phyloP scores from a whole-genome alignment of 2,329 filamentous ascomycete genomes.

The Magnaporthiopsis poae region DNA sequence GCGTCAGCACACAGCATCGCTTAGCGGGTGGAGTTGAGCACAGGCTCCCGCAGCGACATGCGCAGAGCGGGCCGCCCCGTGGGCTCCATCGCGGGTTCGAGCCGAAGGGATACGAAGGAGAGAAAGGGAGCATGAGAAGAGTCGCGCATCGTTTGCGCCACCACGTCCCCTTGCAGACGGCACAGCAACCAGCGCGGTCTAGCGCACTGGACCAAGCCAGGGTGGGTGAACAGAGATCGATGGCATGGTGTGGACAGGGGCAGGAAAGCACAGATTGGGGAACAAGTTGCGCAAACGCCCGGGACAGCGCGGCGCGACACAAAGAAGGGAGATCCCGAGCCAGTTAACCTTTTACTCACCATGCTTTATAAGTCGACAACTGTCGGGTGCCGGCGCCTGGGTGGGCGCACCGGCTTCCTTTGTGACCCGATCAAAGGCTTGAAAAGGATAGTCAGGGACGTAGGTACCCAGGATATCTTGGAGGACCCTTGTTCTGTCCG shows the following conservation, averaged over 20 bases:
- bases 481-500: background rate
- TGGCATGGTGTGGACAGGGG: too few species aligned
- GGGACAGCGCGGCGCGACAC: background rate
- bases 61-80: too few species aligned
- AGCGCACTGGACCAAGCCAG: background rate
- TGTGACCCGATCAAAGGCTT: background rate
- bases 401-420: background rate
- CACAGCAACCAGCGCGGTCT: too few species aligned
- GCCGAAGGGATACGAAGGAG: background rate
- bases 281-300: background rate
- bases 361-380: background rate
- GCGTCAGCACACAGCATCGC: background rate
- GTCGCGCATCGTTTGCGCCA: background rate
- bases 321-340: background rate
- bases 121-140: background rate
- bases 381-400: background rate
- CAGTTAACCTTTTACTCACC: background rate
- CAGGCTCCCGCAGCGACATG: too few species aligned
- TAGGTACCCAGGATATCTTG: background rate
- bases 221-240: background rate
- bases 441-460: background rate
- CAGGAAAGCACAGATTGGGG: background rate
- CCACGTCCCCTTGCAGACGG: background rate
- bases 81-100: background rate
- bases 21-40: background rate